Conservation (phyloP, 805 yeast genomes). For the Lipomyces yamadae region DNA sequence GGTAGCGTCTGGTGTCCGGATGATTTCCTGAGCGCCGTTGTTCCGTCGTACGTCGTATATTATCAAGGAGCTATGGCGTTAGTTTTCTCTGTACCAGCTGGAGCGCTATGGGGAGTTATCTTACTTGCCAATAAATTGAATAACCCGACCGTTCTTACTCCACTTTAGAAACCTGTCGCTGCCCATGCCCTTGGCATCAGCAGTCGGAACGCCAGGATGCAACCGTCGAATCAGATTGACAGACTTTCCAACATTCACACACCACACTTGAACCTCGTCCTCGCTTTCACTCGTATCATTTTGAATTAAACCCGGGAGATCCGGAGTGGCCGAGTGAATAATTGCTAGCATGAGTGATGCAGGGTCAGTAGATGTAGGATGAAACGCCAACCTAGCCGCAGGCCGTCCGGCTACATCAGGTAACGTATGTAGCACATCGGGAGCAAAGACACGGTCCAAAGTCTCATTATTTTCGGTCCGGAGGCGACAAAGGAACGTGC, state of each 20-base stretch:
- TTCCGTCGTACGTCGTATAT: slow-evolving; percentile 34
- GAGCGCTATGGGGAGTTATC: neutral
- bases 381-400: slow-evolving; percentile 30
- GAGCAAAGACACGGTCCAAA: neutral
- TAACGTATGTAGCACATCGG: slow-evolving; percentile 21
- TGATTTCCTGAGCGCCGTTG: slow-evolving; percentile 30
- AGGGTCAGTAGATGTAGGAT: slow-evolving; percentile 33
- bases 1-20: slow-evolving; percentile 17
- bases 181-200: neutral
- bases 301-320: neutral
- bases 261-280: slow-evolving; percentile 35
- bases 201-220: neutral
- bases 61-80: slow-evolving; percentile 17
- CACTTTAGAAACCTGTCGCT: slow-evolving; percentile 24
- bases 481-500: slow-evolving; percentile 21
- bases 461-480: neutral
- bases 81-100: neutral
- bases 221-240: slow-evolving; percentile 33
- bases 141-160: slow-evolving; percentile 37
- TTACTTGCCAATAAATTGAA: slow-evolving; percentile 21
- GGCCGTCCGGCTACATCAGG: slow-evolving; percentile 15
- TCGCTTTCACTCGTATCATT: neutral
- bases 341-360: slow-evolving; percentile 33
- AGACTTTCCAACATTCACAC: slow-evolving; percentile 28
- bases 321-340: neutral